Conservation (phyloP, 768 basidiomycete species). For the Sistotremastrum suecicum region DNA sequence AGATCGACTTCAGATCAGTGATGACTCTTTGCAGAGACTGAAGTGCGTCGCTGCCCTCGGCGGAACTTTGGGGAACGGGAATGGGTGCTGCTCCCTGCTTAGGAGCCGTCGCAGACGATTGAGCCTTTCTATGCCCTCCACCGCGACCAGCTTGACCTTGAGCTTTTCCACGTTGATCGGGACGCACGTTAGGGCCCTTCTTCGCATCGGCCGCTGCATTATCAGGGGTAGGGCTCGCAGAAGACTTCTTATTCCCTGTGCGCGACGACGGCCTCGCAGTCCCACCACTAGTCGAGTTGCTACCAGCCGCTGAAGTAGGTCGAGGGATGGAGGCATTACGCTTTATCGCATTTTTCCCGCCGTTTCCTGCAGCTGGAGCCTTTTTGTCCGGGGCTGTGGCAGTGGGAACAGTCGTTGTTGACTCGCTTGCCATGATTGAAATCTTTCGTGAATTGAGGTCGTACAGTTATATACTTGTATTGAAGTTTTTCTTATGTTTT, state of each 20-base stretch:
- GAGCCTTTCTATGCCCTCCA: conserved; percentile 41
- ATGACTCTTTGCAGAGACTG: conserved; percentile 89
- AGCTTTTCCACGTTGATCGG: conserved; percentile 27
- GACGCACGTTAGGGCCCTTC: conserved; percentile 44
- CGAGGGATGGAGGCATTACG: conserved; percentile 35
- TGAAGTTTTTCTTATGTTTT: conserved; percentile 26
- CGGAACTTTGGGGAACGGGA: conserved; percentile 26
- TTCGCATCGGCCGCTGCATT: conserved; percentile 60
- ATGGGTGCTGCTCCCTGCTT: conserved; percentile 38
- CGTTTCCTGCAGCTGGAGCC: conserved; percentile 33
- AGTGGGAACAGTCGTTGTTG: conserved; percentile 30
- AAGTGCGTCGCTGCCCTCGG: conserved; percentile 65
- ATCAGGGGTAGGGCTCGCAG: conserved; percentile 20
- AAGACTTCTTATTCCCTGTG: conserved; percentile 47
- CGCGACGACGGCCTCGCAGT: conserved; percentile 49
- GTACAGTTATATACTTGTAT: conserved; percentile 1
- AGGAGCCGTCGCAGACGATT: conserved; percentile 36
- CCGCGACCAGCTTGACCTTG: conserved; percentile 24
- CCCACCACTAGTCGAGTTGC: conserved; percentile 16
- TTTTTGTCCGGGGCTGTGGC: conserved; percentile 61
- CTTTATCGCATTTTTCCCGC: conserved; percentile 41
- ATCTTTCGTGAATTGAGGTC: no score
- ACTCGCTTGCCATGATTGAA: conserved; percentile 25
- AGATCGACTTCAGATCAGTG: conserved; percentile 80
- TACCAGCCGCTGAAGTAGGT: conserved; percentile 26